Percentiles rank a stretch among this genome's conserved stretches.
These are phyloP conservation scores for Leccinum incarnatum DNA, from an alignment of 768 basidiomycete genomes.

Conservation along the genomic window DNA sequence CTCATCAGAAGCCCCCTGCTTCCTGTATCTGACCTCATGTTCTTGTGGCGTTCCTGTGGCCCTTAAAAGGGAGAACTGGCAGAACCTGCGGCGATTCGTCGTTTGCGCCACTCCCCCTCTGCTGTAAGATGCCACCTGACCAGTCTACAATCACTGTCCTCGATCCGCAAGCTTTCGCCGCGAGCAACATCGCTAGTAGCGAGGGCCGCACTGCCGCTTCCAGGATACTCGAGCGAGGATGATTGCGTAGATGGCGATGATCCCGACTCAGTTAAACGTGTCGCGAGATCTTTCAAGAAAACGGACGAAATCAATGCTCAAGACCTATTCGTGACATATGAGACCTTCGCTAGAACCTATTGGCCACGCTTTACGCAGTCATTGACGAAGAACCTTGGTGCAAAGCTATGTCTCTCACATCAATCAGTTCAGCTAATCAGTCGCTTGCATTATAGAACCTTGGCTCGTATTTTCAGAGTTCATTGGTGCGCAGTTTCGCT, in stretches of 20 bases:
- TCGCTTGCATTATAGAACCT: too few relatives aligned
- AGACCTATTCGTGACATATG: too few relatives aligned
- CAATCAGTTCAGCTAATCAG: too few relatives aligned
- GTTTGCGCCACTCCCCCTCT: neutral
- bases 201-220: conserved; percentile 19
- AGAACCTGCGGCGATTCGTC: neutral
- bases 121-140: neutral
- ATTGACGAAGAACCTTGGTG: too few relatives aligned
- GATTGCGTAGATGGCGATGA: too few relatives aligned
- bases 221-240: conserved; percentile 7
- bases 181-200: conserved; percentile 12
- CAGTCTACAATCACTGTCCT: conserved; percentile 7
- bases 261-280: too few relatives aligned
- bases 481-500: conserved; percentile 31
- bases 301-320: too few relatives aligned
- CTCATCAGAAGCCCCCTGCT: conserved; percentile 3
- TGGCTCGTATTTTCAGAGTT: too few relatives aligned
- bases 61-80: neutral
- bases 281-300: too few relatives aligned
- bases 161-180: conserved; percentile 18
- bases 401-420: too few relatives aligned
- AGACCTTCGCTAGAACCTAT: too few relatives aligned
- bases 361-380: too few relatives aligned
- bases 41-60: neutral
- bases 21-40: neutral